These are phyloP conservation scores for Phialocephala sp. DNA, from an alignment of 2,329 filamentous ascomycete species.

Conservation along the genomic window DNA sequence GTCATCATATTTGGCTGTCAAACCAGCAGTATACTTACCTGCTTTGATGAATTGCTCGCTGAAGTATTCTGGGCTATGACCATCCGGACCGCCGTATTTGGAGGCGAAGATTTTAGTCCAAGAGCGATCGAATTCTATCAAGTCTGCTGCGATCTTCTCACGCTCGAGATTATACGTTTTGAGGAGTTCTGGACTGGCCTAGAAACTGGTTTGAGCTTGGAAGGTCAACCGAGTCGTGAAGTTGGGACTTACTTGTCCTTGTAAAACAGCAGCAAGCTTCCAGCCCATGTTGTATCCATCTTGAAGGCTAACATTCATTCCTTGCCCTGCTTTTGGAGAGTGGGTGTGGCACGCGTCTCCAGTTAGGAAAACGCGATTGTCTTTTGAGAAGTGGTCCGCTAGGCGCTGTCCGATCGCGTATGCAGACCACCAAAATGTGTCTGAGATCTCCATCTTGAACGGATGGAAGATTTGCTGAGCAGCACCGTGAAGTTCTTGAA, in stretches of 20 bases:
- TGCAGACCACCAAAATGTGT: conserved; percentile 59
- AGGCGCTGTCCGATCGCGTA: conserved; percentile 64
- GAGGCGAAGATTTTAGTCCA: conserved; percentile 60
- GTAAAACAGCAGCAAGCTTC: conserved; percentile 60
- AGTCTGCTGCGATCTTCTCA: conserved; percentile 57
- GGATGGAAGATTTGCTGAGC: conserved; percentile 48
- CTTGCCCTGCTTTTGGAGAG: conserved; percentile 67
- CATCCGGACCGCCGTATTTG: conserved; percentile 45
- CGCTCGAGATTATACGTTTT: conserved; percentile 60
- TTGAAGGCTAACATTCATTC: conserved; percentile 62
- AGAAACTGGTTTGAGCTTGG: background rate
- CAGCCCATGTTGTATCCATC: conserved; percentile 67
- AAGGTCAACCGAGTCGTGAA: background rate
- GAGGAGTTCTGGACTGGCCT: conserved; percentile 47
- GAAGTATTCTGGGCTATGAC: conserved; percentile 54
- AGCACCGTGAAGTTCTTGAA: conserved; percentile 58
- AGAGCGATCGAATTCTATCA: conserved; percentile 65
- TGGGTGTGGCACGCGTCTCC: conserved; percentile 66
- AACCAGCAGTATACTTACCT: conserved; percentile 64
- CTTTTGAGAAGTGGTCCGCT: conserved; percentile 61
- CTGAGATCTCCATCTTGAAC: conserved; percentile 33
- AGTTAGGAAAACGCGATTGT: conserved; percentile 58
- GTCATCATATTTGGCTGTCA: conserved; percentile 59
- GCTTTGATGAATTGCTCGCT: conserved; percentile 62
- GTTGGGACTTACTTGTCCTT: conserved; percentile 45